phyloP scores from a whole-genome alignment of 1,139 yeast genomes.

The Blastobotrys arbuscula region DNA sequence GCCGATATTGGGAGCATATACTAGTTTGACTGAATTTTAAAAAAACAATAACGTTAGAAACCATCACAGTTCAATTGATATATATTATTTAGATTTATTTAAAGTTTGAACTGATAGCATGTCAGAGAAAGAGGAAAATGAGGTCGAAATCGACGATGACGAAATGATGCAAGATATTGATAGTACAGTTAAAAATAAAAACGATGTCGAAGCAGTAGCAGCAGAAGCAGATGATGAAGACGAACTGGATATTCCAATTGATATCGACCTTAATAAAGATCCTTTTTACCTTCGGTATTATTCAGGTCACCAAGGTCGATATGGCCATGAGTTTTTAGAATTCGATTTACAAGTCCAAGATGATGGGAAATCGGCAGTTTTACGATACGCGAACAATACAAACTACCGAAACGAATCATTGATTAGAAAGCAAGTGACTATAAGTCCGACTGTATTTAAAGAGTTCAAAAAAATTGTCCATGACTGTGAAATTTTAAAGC shows the following conservation, averaged over 20 bases:
- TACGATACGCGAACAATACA: conserved; percentile 44
- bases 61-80: no score
- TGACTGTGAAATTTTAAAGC: conserved; percentile 39
- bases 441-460: conserved; percentile 36
- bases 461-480: conserved; percentile 35
- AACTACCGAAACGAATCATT: conserved; percentile 42
- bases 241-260: conserved; percentile 3
- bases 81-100: no score
- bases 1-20: no score
- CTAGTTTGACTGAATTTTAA: no score
- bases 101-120: no score
- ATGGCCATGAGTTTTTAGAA: conserved; percentile 45
- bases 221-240: conserved; percentile 4
- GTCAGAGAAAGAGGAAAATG: conserved; percentile 1
- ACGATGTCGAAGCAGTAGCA: neutral
- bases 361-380: conserved; percentile 34
- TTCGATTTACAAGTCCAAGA: conserved; percentile 37
- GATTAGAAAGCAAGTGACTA: conserved; percentile 37
- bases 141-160: neutral
- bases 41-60: no score
- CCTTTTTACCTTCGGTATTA: conserved; percentile 40
- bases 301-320: conserved; percentile 41
- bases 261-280: conserved; percentile 11
- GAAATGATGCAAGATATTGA: neutral
- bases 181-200: neutral